Evolutionary conservation across 2,329 filamentous ascomycete genomes (phyloP).

Genomic region (Trichoderma simmonsii): DNA sequence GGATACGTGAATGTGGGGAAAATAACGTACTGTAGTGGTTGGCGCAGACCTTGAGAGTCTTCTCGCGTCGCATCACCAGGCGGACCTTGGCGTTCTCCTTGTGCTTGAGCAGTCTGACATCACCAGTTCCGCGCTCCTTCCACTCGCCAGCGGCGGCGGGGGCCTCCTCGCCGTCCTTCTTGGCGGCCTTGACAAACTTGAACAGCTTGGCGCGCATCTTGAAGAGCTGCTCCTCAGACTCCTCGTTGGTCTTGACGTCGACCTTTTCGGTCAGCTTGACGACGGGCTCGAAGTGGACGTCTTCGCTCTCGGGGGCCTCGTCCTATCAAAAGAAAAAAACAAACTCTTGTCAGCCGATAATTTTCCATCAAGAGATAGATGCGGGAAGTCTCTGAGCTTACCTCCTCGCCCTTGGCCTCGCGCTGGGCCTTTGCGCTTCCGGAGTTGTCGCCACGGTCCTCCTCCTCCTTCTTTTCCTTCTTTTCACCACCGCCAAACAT

Average conservation of each 20-base stretch:
- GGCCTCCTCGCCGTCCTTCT: slow-evolving; percentile 18
- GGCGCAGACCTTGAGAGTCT: slow-evolving; percentile 99
- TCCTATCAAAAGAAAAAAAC: slow-evolving; percentile 47
- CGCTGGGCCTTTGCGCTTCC: slow-evolving; percentile 81
- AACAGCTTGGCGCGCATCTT: slow-evolving; percentile 99
- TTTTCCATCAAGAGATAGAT: background rate
- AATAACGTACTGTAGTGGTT: slow-evolving; percentile 91
- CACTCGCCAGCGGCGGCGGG: slow-evolving; percentile 67
- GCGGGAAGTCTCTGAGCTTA: slow-evolving; percentile 30
- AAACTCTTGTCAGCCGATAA: background rate
- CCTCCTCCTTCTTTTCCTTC: slow-evolving; percentile 89
- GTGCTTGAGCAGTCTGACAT: slow-evolving; percentile 95
- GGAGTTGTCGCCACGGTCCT: slow-evolving; percentile 80
- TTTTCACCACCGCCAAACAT: slow-evolving; percentile 98
- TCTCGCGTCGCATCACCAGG: slow-evolving; percentile 97
- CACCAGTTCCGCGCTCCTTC: slow-evolving; percentile 98
- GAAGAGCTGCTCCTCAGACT: slow-evolving; percentile 94
- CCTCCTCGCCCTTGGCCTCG: slow-evolving; percentile 55
- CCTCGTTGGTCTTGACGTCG: slow-evolving; percentile 96
- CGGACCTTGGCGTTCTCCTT: slow-evolving; percentile 98
- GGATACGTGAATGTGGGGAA: background rate
- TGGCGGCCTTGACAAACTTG: slow-evolving; percentile 80
- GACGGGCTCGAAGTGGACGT: slow-evolving; percentile 96
- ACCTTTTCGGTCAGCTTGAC: slow-evolving; percentile 95
- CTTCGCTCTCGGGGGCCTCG: slow-evolving; percentile 79